These are phyloP conservation scores for Saksenaea vasiformis DNA, from an alignment of 371 early-diverging fungal genomes.

Conservation along the genomic window DNA sequence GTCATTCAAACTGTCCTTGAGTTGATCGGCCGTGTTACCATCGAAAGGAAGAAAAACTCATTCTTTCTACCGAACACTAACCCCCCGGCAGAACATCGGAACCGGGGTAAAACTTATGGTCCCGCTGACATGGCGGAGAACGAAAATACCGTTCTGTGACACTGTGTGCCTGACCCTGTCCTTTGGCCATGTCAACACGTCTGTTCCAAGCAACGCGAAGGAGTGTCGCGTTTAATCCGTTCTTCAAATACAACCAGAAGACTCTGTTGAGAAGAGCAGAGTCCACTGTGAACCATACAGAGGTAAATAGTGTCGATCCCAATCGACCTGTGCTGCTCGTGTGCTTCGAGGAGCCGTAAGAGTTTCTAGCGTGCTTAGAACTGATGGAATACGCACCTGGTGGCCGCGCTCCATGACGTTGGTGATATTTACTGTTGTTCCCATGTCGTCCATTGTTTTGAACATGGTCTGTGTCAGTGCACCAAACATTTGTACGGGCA, in stretches of 20 bases:
- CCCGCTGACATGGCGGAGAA: too few relatives aligned
- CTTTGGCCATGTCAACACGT: not conserved
- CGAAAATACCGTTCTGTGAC: too few relatives aligned
- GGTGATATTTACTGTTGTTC: constrained; percentile 14
- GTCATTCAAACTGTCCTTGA: constrained; percentile 13
- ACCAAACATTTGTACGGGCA: constrained; percentile 31
- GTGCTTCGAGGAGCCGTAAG: constrained; percentile 61
- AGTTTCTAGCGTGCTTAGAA: too few relatives aligned
- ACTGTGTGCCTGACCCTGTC: not conserved
- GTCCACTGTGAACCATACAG: not conserved
- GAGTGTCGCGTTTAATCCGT: not conserved
- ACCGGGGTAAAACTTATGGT: too few relatives aligned
- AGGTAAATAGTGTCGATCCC: not conserved
- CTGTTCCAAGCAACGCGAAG: not conserved
- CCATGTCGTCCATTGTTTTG: constrained; percentile 10
- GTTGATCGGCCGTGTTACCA: too few relatives aligned
- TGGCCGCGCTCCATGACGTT: constrained; percentile 24
- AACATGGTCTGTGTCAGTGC: constrained; percentile 14
- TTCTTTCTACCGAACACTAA: too few relatives aligned
- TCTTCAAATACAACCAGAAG: not conserved
- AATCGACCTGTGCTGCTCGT: constrained; percentile 58
- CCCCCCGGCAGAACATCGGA: too few relatives aligned
- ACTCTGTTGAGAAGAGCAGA: not conserved
- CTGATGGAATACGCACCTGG: too few relatives aligned
- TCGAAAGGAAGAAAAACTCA: too few relatives aligned